Conservation (phyloP, 2,329 filamentous ascomycete species). For the Eutypella sp. region DNA sequence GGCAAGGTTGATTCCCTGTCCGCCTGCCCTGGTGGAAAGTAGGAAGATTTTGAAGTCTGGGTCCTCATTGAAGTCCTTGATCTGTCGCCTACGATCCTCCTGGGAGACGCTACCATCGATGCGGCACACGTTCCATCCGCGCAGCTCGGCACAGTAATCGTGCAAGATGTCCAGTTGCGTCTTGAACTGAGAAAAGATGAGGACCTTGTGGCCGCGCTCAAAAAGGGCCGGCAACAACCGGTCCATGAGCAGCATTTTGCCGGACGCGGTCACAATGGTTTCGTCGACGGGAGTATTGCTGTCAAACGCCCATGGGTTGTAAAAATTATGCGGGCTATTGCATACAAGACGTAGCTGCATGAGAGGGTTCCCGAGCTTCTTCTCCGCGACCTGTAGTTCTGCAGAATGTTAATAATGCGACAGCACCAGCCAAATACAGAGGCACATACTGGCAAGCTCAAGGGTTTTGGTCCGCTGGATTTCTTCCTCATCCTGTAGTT, state of each 20-base stretch:
- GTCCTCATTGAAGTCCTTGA: constrained; percentile 67
- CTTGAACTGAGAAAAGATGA: constrained; percentile 96
- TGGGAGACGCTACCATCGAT: constrained; percentile 88
- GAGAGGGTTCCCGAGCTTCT: constrained; percentile 88
- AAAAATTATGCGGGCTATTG: constrained; percentile 94
- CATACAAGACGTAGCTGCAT: constrained; percentile 90
- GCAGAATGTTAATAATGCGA: constrained; percentile 24
- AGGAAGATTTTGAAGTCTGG: constrained; percentile 71
- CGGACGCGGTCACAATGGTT: constrained; percentile 77
- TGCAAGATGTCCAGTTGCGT: constrained; percentile 88
- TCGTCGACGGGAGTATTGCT: constrained; percentile 64
- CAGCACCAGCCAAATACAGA: background rate
- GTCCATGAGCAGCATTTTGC: constrained; percentile 94
- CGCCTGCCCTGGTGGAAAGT: constrained; percentile 84
- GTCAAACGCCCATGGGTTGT: constrained; percentile 74
- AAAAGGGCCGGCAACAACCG: constrained; percentile 76
- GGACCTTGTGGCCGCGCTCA: constrained; percentile 72
- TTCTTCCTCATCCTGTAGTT: constrained; percentile 50
- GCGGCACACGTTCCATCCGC: constrained; percentile 75
- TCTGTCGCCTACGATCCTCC: constrained; percentile 62
- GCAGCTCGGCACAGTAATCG: constrained; percentile 75
- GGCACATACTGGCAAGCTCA: constrained; percentile 65
- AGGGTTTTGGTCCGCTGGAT: constrained; percentile 61
- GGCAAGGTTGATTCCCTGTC: constrained; percentile 91
- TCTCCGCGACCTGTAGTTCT: constrained; percentile 80